phyloP scores from a whole-genome alignment of 495 filamentous ascomycete species.

The Trichoderma reesei region DNA sequence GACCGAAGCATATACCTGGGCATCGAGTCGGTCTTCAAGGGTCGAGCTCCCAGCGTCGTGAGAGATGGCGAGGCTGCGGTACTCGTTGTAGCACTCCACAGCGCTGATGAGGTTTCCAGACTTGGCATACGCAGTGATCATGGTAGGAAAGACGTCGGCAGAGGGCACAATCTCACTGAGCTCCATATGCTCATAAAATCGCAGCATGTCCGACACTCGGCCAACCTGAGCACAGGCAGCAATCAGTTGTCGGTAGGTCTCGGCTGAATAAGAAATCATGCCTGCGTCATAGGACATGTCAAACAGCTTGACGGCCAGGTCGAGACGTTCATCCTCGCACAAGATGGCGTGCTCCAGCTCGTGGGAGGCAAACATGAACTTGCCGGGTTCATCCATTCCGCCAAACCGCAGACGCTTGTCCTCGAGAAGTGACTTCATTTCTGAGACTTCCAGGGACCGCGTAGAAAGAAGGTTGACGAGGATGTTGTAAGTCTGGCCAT shows the following conservation, averaged over 20 bases:
- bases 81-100: constrained; percentile 93
- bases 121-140: constrained; percentile 85
- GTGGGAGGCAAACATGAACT: constrained; percentile 84
- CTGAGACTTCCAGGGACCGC: constrained; percentile 62
- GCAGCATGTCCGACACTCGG: constrained; percentile 76
- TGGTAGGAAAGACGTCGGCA: constrained; percentile 72
- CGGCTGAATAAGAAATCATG: constrained; percentile 44
- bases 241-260: constrained; percentile 74
- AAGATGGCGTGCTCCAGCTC: constrained; percentile 75
- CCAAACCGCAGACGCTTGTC: constrained; percentile 70
- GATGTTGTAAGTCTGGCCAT: constrained; percentile 76
- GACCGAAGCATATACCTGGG: constrained; percentile 76
- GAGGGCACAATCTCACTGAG: constrained; percentile 56
- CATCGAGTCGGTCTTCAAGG: constrained; percentile 66
- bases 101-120: constrained; percentile 73
- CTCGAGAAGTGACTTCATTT: constrained; percentile 60
- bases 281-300: constrained; percentile 56
- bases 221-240: constrained; percentile 73
- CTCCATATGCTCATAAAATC: constrained; percentile 85
- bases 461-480: constrained; percentile 71
- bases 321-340: constrained; percentile 74
- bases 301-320: constrained; percentile 76
- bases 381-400: constrained; percentile 74
- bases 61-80: constrained; percentile 71
- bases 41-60: constrained; percentile 65